Conservation (phyloP, 192 early-diverging fungal species). For the Neocallimastix lanati region DNA sequence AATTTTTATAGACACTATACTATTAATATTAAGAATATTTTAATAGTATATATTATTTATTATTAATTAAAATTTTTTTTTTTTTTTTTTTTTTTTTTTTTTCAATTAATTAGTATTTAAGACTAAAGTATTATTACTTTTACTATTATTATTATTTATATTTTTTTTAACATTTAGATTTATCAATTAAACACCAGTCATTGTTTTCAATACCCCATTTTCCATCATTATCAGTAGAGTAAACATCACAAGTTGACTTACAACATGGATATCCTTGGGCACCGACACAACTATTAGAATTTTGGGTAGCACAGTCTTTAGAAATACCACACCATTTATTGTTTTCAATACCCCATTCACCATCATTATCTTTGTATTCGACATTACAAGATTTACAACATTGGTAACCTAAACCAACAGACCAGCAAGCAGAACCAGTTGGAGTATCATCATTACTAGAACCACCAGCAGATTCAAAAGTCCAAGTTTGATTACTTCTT, state of each 20-base stretch:
- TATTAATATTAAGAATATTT: too few relatives aligned
- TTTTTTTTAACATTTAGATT: too few relatives aligned
- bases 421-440: background rate
- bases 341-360: background rate
- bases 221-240: background rate
- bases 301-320: background rate
- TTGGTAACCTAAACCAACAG: background rate
- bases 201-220: background rate
- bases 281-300: background rate
- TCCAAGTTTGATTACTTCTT: too few relatives aligned
- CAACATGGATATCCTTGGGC: background rate
- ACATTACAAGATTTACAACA: background rate
- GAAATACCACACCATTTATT: background rate
- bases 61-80: too few relatives aligned
- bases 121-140: too few relatives aligned
- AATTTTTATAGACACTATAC: too few relatives aligned
- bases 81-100: too few relatives aligned
- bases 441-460: background rate
- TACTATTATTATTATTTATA: too few relatives aligned
- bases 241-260: background rate
- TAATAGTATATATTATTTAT: too few relatives aligned
- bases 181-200: background rate
- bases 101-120: too few relatives aligned
- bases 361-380: background rate
- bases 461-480: too few relatives aligned